These are phyloP conservation scores for Cucurbita pepo DNA, from an alignment of 306 rosid genomes.

Conservation along the genomic window DNA sequence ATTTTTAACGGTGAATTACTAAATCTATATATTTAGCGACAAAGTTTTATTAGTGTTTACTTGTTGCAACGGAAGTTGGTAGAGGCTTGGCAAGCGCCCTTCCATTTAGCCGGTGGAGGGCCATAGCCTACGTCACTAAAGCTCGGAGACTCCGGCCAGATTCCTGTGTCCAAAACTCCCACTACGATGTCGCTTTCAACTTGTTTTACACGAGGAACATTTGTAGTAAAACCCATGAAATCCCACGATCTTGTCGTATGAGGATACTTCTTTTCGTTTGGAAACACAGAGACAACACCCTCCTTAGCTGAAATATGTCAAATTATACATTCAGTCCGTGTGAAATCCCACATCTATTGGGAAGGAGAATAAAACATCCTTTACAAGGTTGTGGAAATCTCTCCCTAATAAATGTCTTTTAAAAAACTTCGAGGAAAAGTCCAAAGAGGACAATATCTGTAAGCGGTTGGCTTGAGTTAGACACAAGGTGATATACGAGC, in stretches of 20 bases:
- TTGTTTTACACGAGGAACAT: neutral
- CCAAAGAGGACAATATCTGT: no score
- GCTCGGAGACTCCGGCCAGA: constrained; percentile 39
- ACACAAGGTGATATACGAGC: no score
- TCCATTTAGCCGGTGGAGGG: constrained; percentile 49
- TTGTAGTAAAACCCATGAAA: constrained; percentile 5
- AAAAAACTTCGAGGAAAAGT: no score
- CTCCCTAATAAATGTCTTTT: no score
- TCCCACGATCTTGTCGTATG: constrained; percentile 33
- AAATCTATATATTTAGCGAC: neutral
- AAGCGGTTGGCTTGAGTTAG: no score
- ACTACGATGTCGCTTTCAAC: constrained; percentile 26
- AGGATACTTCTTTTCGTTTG: constrained; percentile 6
- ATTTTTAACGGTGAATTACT: no score
- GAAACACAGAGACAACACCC: constrained; percentile 30
- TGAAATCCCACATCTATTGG: no score
- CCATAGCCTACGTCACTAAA: constrained; percentile 26
- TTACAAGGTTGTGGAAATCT: no score
- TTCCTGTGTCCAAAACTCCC: constrained; percentile 29
- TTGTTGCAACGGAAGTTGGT: constrained; percentile 30
- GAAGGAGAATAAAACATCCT: no score
- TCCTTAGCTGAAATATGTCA: constrained; percentile 4
- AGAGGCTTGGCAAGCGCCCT: constrained; percentile 21
- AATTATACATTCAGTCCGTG: no score
- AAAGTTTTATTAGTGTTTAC: constrained; percentile 3